Percentiles rank a stretch among this genome's conserved stretches.
phyloP scores from a whole-genome alignment of 116 monocot genomes.

The Phalaenopsis hybrid region DNA sequence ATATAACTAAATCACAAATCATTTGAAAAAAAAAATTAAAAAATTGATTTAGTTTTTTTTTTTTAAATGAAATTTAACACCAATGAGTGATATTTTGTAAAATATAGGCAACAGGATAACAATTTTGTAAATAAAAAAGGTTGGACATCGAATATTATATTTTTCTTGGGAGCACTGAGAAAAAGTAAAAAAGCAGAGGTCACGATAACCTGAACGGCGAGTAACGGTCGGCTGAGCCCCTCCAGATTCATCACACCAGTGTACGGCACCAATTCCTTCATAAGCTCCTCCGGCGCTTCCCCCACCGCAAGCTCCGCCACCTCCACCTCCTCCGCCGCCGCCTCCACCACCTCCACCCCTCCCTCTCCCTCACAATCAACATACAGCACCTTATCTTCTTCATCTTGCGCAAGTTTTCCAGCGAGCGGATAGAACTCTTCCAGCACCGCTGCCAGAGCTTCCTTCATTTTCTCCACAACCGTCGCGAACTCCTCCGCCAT shows the following conservation, averaged over 20 bases:
- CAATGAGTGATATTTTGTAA: too few relatives aligned
- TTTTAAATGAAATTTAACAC: too few relatives aligned
- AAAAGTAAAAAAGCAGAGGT: neutral
- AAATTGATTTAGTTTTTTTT: too few relatives aligned
- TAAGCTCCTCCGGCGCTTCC: slow-evolving; percentile 26
- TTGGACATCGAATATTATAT: too few relatives aligned
- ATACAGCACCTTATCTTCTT: slow-evolving; percentile 50
- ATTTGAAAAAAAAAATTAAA: too few relatives aligned
- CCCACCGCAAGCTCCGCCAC: slow-evolving; percentile 48
- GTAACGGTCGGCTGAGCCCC: slow-evolving; percentile 63
- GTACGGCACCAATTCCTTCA: slow-evolving; percentile 81
- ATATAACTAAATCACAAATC: too few relatives aligned
- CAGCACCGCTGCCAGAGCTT: slow-evolving; percentile 44
- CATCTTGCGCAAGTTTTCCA: slow-evolving; percentile 55
- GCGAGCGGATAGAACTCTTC: slow-evolving; percentile 66
- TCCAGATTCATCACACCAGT: slow-evolving; percentile 92
- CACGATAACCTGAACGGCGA: slow-evolving; percentile 52
- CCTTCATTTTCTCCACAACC: slow-evolving; percentile 49
- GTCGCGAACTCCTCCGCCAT: slow-evolving; percentile 23
- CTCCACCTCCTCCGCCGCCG: slow-evolving; percentile 52
- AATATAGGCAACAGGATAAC: too few relatives aligned
- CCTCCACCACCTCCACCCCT: slow-evolving; percentile 53
- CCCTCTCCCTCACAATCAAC: slow-evolving; percentile 49
- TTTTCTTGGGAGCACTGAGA: too few relatives aligned
- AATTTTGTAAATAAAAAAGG: too few relatives aligned